Conservation (phyloP, 805 yeast species). For the Candida silvicultrix region DNA sequence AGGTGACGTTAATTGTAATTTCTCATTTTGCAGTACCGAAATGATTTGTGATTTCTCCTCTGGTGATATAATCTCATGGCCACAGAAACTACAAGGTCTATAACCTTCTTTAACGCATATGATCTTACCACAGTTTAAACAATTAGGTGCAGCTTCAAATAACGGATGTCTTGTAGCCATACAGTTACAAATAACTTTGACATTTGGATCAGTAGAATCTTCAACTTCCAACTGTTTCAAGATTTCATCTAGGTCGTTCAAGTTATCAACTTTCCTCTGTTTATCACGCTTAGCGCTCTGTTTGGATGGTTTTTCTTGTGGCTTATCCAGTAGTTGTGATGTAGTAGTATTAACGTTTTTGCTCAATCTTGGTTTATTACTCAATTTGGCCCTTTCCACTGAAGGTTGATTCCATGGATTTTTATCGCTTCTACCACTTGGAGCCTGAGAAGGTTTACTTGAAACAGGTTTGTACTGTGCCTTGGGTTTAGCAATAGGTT, state of each 20-base stretch:
- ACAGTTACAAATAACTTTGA: constrained; percentile 55
- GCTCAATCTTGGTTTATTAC: constrained; percentile 8
- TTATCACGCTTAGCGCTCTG: constrained; percentile 30
- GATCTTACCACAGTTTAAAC: constrained; percentile 90
- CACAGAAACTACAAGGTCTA: constrained; percentile 86
- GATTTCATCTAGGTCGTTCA: constrained; percentile 62
- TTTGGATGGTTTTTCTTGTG: constrained; percentile 22
- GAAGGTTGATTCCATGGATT: constrained; percentile 15
- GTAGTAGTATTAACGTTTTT: constrained; percentile 31
- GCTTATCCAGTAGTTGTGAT: constrained; percentile 41
- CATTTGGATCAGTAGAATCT: constrained; percentile 12
- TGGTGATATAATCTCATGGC: constrained; percentile 51
- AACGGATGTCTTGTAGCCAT: constrained; percentile 86
- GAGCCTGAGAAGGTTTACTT: neutral
- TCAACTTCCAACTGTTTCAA: constrained; percentile 45
- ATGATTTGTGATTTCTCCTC: constrained; percentile 59
- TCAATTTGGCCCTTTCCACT: neutral
- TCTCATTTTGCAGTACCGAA: constrained; percentile 47
- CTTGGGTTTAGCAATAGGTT: neutral
- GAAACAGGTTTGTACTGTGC: constrained; percentile 1
- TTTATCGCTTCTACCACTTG: neutral
- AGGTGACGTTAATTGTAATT: constrained; percentile 32
- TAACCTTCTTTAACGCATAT: constrained; percentile 87
- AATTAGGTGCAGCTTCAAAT: constrained; percentile 87
- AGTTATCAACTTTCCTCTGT: constrained; percentile 42